phyloP scores from a whole-genome alignment of 2,329 filamentous ascomycete genomes.

The Arthrobotrys musiformis region DNA sequence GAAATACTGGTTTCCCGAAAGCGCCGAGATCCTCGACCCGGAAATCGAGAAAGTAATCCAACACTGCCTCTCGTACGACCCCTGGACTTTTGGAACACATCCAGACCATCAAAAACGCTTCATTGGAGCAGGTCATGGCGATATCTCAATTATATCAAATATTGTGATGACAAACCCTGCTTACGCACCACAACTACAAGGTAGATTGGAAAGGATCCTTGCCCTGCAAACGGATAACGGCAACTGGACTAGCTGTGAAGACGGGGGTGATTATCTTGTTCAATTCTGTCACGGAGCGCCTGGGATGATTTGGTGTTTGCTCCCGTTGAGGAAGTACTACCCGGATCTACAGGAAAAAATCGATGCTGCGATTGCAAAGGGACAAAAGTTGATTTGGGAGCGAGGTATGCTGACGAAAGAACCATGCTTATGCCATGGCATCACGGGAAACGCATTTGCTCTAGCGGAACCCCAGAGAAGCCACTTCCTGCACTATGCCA shows the following conservation, averaged over 20 bases:
- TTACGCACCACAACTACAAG: slow-evolving; percentile 68
- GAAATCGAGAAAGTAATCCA: slow-evolving; percentile 70
- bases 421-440: slow-evolving; percentile 74
- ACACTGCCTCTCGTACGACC: slow-evolving; percentile 67
- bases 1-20: slow-evolving; percentile 68
- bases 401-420: slow-evolving; percentile 72
- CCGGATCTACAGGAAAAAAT: slow-evolving; percentile 68
- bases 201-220: slow-evolving; percentile 69
- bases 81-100: slow-evolving; percentile 61
- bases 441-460: slow-evolving; percentile 72
- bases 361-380: slow-evolving; percentile 67
- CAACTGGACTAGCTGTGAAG: slow-evolving; percentile 72
- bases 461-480: slow-evolving; percentile 63
- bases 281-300: slow-evolving; percentile 77
- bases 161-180: slow-evolving; percentile 67
- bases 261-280: slow-evolving; percentile 66
- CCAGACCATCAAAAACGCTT: slow-evolving; percentile 68
- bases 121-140: slow-evolving; percentile 68
- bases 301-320: slow-evolving; percentile 71
- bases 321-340: slow-evolving; percentile 70
- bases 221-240: slow-evolving; percentile 71
- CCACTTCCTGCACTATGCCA: slow-evolving; percentile 71
- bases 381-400: slow-evolving; percentile 68
- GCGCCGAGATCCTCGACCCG: slow-evolving; percentile 66
- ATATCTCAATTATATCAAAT: slow-evolving; percentile 47